Percentiles rank a stretch among this genome's conserved stretches.
Evolutionary conservation across 2,329 filamentous ascomycete species (phyloP).

Genomic region (Epichloe hybrida): DNA sequence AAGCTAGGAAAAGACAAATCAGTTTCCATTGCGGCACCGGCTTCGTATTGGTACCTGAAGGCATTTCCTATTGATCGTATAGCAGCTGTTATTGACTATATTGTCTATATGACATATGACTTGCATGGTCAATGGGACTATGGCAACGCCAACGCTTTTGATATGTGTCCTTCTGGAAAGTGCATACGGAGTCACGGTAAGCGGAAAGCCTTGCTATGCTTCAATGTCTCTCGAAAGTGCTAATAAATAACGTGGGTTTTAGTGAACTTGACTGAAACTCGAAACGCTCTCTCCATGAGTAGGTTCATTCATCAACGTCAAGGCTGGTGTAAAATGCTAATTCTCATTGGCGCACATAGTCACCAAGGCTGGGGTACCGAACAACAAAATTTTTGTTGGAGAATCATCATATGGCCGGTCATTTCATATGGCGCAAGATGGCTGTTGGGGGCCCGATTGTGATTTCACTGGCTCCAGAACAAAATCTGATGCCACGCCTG

Average conservation of each 20-base stretch:
- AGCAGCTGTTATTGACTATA: slow-evolving; percentile 16
- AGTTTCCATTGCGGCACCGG: slow-evolving; percentile 17
- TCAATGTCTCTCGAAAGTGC: too few relatives aligned
- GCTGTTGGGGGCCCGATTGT: slow-evolving; percentile 12
- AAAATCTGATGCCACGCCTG: slow-evolving; percentile 9
- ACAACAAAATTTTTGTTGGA: slow-evolving; percentile 15
- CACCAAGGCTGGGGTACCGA: slow-evolving; percentile 14
- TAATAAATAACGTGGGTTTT: too few relatives aligned
- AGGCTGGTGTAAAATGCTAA: too few relatives aligned
- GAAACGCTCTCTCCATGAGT: slow-evolving; percentile 13
- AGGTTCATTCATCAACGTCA: too few relatives aligned
- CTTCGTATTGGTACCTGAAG: slow-evolving; percentile 22
- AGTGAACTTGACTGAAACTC: slow-evolving; percentile 14
- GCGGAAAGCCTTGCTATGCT: too few relatives aligned
- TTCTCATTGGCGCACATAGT: background rate
- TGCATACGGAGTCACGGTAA: slow-evolving; percentile 2
- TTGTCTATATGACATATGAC: slow-evolving; percentile 22
- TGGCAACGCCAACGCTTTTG: background rate
- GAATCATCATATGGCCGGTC: slow-evolving; percentile 15
- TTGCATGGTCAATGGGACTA: slow-evolving; percentile 19
- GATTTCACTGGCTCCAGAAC: slow-evolving; percentile 8
- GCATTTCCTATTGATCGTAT: slow-evolving; percentile 17
- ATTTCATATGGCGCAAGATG: slow-evolving; percentile 14
- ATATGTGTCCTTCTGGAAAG: background rate
- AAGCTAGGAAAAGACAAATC: slow-evolving; percentile 9